Base-by-base conservation (phyloP, 345 rosid genomes). In the Anacardium occidentale region DNA sequence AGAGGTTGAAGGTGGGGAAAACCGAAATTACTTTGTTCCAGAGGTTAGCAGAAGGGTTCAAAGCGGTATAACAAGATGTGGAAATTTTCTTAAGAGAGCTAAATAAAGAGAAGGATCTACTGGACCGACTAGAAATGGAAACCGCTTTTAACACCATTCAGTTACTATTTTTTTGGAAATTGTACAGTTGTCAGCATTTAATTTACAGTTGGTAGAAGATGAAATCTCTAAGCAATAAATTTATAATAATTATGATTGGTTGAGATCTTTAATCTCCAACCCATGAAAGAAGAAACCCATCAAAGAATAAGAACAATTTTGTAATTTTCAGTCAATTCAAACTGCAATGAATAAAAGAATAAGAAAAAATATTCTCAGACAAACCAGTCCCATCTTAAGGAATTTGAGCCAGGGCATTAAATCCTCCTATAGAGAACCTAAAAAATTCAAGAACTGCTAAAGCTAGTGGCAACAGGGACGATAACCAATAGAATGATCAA, bases 81-180 rank as follows among this genome's bases (percentile, higher is more conserved):
- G 92, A 92, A 68, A 79, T 81, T 77, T 87, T 90, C 75, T 47
- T 92, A 63, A 82, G 73, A 76, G 84, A 71, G 65, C 82, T 89
- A 20, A 83, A 91, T 71, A 74, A 84, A 77, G 97, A 95, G 81
- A 89, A 80, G 88, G 92, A 87, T 52, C 11, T 95, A 29, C 73
- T 95, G 71, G 71, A 77, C 52, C 80, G 78, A 69, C 86, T 92
- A 40, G 85, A 90, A 81, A 90, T 92, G 99, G 96, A 90, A 83
- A 97, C 98, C 6, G 72, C 24, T 5, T 90, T 1, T 32, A 32
- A 62, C 7, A 12, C 57, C 11, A 12, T 18, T 17, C 24, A 13
- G 22, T 17, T 22, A 24, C 11, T 60, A 77, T 13, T 70, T 64
- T 59, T 62, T 70, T n/a, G 25, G 62, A 47, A 68, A 44, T 18